These are phyloP conservation scores for Cladosporium sp. DNA, from an alignment of 2,329 filamentous ascomycete species.

Conservation along the genomic window DNA sequence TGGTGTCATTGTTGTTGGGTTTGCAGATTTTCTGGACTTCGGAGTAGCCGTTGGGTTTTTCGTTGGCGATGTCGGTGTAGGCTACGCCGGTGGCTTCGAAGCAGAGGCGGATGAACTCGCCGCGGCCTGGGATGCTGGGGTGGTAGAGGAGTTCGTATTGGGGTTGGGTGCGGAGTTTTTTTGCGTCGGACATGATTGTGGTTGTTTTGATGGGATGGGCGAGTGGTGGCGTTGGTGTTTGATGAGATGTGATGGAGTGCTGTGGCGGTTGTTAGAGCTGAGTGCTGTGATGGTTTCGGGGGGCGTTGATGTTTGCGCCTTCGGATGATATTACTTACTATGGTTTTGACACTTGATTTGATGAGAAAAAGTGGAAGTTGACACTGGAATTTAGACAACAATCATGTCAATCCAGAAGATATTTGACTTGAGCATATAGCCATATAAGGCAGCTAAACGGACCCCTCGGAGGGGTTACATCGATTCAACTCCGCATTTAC, in stretches of 20 bases:
- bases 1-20: slow-evolving; percentile 33
- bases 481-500: slow-evolving; percentile 10
- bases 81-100: slow-evolving; percentile 63
- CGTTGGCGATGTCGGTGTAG: slow-evolving; percentile 59
- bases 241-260: neutral
- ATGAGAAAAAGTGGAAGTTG: no score
- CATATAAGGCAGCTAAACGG: no score
- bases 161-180: slow-evolving; percentile 20
- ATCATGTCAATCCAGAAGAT: neutral
- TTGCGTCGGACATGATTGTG: slow-evolving; percentile 16
- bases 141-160: slow-evolving; percentile 56
- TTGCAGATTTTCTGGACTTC: slow-evolving; percentile 46
- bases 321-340: neutral
- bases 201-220: neutral
- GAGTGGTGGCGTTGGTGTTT: no score
- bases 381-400: no score
- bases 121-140: slow-evolving; percentile 66
- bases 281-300: neutral
- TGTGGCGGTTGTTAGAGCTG: neutral
- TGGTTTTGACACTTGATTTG: neutral
- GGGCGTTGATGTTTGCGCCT: neutral
- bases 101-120: slow-evolving; percentile 66
- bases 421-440: neutral
- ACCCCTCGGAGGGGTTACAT: neutral
- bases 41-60: slow-evolving; percentile 45